Base-by-base conservation (phyloP, 495 filamentous ascomycete genomes). In the Podospora anserina region DNA sequence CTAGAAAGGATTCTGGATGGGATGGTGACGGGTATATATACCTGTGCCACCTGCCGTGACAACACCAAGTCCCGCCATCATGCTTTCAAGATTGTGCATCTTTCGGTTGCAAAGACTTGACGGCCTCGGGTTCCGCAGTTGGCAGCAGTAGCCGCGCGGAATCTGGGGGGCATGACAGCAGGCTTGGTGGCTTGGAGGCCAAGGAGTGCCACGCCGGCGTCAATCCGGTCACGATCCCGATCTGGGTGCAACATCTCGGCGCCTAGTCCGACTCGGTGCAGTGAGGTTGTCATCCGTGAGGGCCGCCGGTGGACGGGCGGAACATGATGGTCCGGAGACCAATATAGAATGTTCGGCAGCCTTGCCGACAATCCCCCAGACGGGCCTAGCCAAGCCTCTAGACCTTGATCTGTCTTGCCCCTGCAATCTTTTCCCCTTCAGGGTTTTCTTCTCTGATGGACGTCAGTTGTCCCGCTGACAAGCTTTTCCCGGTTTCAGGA, bases 341-440 rank as follows among this genome's bases (percentile, higher is more conserved):
- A 56, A 61, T 61, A 23, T 13, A 16, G 27, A n/a, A 30, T 55
- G 27, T 19, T 66, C 73, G 71, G 73, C 64, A 70, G 65, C 67
- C 65, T 65, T 71, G 67, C 73, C 74, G 71, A 72, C 54, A 70
- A 26, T 57, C 26, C 74, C 74, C 71, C 49, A 65, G 63, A 55
- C 62, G 66, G 71, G 67, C 26, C 63, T 66, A 70, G 74, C 74
- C 74, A 75, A 75, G 74, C 66, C 26, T 69, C 64, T 73, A 67
- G 71, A 69, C 64, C 34, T 32, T 53, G 27, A 23, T 65, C 64
- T 34, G 55, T 20, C 13, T 16, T 39, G n/a, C 49, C 65, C 57
- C 57, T 56, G 64, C 61, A 56, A 34, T 60, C 4, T 53, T 44
- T 11, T 64, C 18, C 39, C 39, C 39, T 11, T 26, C 64, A 49